A percentile compares a stretch with the other conserved stretches of the same genome.
These are phyloP conservation scores for Daldinia sp. DNA, from an alignment of 2,329 filamentous ascomycete species.

Conservation along the genomic window DNA sequence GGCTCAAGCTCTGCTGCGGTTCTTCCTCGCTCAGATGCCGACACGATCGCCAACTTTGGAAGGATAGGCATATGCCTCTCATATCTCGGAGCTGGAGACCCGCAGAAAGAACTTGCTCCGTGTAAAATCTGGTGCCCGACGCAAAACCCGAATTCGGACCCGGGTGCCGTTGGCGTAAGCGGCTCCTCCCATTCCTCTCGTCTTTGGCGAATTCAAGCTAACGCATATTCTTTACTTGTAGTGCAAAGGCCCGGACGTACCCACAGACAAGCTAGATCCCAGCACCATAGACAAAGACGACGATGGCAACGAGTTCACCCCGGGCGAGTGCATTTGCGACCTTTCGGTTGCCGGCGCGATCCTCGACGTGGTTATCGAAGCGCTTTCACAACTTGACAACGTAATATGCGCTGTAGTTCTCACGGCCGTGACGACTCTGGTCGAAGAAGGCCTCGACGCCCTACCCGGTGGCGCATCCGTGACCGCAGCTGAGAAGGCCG, in stretches of 20 bases:
- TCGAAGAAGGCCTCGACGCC: constrained; percentile 22
- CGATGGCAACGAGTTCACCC: constrained; percentile 29
- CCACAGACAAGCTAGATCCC: constrained; percentile 18
- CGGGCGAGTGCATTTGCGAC: constrained; percentile 29
- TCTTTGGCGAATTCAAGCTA: background rate
- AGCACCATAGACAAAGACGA: constrained; percentile 28
- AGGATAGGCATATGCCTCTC: constrained; percentile 33
- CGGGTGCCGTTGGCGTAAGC: constrained; percentile 31
- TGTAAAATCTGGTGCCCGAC: constrained; percentile 26
- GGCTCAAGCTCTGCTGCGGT: constrained; percentile 9
- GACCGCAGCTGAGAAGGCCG: constrained; percentile 12
- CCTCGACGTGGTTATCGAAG: constrained; percentile 28
- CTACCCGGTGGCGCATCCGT: constrained; percentile 14
- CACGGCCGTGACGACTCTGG: constrained; percentile 19
- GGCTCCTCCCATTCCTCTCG: background rate
- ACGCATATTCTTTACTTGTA: background rate
- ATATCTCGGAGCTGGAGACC: constrained; percentile 22
- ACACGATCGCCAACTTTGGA: constrained; percentile 32
- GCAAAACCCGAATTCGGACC: constrained; percentile 22
- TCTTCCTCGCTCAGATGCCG: constrained; percentile 24
- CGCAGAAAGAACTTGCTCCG: constrained; percentile 30
- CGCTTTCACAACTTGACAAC: constrained; percentile 27
- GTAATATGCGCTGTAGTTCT: constrained; percentile 31
- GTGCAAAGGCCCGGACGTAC: constrained; percentile 25
- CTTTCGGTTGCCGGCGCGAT: constrained; percentile 18